These are phyloP conservation scores for Tetradesmus lagerheimii DNA, from an alignment of 139 green algal species.

Conservation along the genomic window DNA sequence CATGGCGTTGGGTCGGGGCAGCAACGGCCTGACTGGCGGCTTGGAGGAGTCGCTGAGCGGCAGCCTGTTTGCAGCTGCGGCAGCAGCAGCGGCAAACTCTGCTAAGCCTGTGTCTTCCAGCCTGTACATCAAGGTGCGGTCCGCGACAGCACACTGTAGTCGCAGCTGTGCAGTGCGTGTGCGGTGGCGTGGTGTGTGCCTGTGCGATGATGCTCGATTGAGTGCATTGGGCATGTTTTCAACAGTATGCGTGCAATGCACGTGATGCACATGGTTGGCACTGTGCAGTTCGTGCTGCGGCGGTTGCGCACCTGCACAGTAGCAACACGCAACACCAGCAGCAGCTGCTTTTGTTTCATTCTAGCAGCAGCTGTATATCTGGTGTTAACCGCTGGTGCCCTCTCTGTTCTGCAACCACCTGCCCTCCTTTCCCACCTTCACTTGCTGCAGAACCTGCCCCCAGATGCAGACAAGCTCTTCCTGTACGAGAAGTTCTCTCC, in stretches of 20 bases:
- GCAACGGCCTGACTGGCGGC: background rate
- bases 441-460: slow-evolving; percentile 52
- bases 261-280: no score
- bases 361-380: no score
- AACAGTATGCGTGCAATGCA: no score
- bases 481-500: slow-evolving; percentile 83
- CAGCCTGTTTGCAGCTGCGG: slow-evolving; percentile 9
- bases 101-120: slow-evolving; percentile 41
- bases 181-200: no score
- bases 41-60: slow-evolving; percentile 20
- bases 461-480: slow-evolving; percentile 75
- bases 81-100: background rate
- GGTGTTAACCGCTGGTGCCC: no score
- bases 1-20: background rate
- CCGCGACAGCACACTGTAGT: background rate
- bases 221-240: no score
- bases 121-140: slow-evolving; percentile 47
- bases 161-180: no score
- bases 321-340: no score
- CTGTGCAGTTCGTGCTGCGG: no score
- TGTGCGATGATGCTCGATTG: no score
- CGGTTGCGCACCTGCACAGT: background rate
- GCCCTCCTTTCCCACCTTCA: background rate
- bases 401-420: background rate
- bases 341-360: no score